Percentiles rank a stretch among this genome's conserved stretches.
Evolutionary conservation across 2,329 filamentous ascomycete species (phyloP).

Genomic region (Didymella sp.): DNA sequence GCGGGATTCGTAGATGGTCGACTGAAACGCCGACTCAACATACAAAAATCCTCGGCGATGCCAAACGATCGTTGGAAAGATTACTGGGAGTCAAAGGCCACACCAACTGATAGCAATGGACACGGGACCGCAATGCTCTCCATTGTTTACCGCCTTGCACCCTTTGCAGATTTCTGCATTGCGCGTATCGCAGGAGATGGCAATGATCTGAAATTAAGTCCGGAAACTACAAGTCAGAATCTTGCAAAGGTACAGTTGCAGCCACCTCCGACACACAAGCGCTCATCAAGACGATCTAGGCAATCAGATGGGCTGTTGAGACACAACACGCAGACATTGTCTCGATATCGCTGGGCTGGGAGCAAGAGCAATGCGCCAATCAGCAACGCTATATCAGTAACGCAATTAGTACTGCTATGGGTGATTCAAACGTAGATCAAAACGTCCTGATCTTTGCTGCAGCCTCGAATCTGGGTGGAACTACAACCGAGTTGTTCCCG

Average conservation of each 20-base stretch:
- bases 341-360: not conserved
- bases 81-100: not conserved
- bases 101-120: not conserved
- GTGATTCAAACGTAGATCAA: not conserved
- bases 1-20: not conserved
- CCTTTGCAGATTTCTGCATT: not conserved
- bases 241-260: too few relatives aligned
- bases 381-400: not conserved
- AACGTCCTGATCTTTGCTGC: not conserved
- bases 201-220: not conserved
- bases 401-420: not conserved
- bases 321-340: not conserved
- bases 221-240: too few relatives aligned
- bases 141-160: not conserved
- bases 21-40: too few relatives aligned
- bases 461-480: not conserved
- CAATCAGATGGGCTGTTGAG: not conserved
- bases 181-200: not conserved
- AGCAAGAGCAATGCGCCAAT: not conserved
- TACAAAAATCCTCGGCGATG: too few relatives aligned
- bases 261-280: too few relatives aligned
- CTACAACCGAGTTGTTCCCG: not conserved
- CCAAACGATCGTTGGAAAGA: not conserved
- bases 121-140: not conserved
- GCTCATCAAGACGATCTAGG: too few relatives aligned